These are phyloP conservation scores for Rhexocercosporidium sp. DNA, from an alignment of 2,329 filamentous ascomycete genomes.

Conservation along the genomic window DNA sequence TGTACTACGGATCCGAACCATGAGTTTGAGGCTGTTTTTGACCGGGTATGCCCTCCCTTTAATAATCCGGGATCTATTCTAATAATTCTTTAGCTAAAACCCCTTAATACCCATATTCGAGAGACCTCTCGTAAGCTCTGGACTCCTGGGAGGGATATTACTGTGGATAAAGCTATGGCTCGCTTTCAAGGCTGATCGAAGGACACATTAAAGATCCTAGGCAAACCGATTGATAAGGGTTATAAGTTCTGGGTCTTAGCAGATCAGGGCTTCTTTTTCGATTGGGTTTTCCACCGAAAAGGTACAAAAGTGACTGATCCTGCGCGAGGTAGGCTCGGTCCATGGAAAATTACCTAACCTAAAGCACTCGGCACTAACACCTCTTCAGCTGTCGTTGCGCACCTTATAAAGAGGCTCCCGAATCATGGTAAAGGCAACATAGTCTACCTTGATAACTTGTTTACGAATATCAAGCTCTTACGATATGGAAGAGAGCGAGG, in stretches of 20 bases:
- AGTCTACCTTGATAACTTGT: neutral
- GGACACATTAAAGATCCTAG: too few species aligned
- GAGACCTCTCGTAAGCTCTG: too few species aligned
- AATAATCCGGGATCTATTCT: neutral
- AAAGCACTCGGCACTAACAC: neutral
- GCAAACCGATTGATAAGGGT: too few species aligned
- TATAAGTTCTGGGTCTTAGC: too few species aligned
- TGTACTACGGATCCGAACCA: neutral
- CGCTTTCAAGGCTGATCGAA: too few species aligned
- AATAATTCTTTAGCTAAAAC: neutral
- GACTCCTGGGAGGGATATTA: too few species aligned
- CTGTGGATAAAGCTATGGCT: too few species aligned
- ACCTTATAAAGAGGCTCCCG: neutral
- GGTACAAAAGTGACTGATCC: too few species aligned
- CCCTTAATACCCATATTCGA: neutral
- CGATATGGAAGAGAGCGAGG: neutral
- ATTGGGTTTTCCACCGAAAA: too few species aligned
- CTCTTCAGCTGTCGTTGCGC: neutral
- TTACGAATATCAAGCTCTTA: too few species aligned
- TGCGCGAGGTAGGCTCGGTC: too few species aligned
- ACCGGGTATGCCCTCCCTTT: neutral
- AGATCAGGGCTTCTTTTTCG: too few species aligned
- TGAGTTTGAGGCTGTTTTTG: neutral
- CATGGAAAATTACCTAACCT: neutral
- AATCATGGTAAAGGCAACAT: neutral